Conservation (phyloP, 257 asterid genomes). For the Verbascum thapsus region DNA sequence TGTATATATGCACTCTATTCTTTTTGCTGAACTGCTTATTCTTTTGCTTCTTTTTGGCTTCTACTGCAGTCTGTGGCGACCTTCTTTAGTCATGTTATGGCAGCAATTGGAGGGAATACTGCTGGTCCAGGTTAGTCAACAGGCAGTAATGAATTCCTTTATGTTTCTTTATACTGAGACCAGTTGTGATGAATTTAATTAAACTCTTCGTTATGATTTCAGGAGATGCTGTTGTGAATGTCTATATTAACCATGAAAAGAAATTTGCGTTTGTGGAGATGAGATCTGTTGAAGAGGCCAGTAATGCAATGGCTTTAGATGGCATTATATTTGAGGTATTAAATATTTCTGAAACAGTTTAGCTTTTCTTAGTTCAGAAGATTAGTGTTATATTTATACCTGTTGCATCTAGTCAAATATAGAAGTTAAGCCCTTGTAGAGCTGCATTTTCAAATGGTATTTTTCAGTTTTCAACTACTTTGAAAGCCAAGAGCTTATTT, state of each 20-base stretch:
- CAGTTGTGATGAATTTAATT: conserved; percentile 3
- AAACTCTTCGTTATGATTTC: conserved; percentile 31
- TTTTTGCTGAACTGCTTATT: not conserved
- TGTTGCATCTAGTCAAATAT: not conserved
- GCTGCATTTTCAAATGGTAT: too few species aligned
- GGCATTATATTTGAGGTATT: conserved; percentile 95
- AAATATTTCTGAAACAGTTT: not conserved
- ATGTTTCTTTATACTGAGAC: conserved; percentile 5
- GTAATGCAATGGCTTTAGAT: conserved; percentile 97
- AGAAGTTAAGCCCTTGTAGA: too few species aligned
- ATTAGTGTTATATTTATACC: not conserved
- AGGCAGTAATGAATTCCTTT: not conserved
- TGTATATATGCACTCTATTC: too few species aligned
- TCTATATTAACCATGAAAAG: conserved; percentile 90
- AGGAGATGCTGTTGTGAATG: conserved; percentile 99
- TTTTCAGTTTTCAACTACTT: too few species aligned
- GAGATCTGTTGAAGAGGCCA: conserved; percentile 99
- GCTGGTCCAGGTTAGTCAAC: conserved; percentile 90
- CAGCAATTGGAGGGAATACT: conserved; percentile 95
- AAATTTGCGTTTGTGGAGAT: conserved; percentile 97
- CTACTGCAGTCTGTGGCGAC: conserved; percentile 83
- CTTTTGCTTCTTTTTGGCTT: not conserved
- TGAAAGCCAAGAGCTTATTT: too few species aligned
- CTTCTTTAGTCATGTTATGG: conserved; percentile 95
- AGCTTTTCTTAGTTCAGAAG: not conserved